Base-by-base conservation (phyloP, 192 early-diverging fungal species). In the Coemansia sp. region DNA sequence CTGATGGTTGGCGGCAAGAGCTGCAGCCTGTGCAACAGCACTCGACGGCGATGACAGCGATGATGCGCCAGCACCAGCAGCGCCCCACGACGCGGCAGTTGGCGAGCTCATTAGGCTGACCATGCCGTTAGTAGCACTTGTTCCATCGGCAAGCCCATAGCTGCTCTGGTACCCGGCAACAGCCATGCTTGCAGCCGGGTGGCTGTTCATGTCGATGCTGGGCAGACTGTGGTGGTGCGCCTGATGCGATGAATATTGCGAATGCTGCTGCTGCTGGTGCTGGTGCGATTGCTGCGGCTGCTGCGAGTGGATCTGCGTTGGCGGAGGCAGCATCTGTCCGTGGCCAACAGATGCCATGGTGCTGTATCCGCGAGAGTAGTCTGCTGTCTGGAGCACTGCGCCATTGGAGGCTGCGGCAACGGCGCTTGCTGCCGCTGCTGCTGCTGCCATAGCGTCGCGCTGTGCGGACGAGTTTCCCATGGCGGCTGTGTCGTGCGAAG, bases 131-230 rank as follows among this genome's bases (percentile, higher is more conserved):
- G 65, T 58, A 18, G 77, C 72, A 49, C 66, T 45, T 41, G 74
- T 76, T 43, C 79, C 71, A 54, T 82, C 74, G 10, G 74, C 74
- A 71, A 82, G 71, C 21, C 79, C 79, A 61, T 82, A 82, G 74
- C 79, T 82, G 71, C 71, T 76, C 58, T 73, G 79, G 59, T 82
- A 82, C 19, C 79, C 79, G 18, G 71, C 73, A 10, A 76, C 73
- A 1, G 69, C 69, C 11, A 71, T 71, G 10, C 61, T 74, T 2
- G 73, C 78, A 2, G 74, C 79, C 8, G 68, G 67, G 21, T 76
- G 79, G 8, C 79, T 71, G 68, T 77, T 77, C 65, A 82, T 76
- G 66, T 82, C 79, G 55, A 82, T 82, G 73, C 74, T 72, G 4
- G 79, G 79, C 68, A 82, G 68, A 39, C 66, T 71, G 67, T 81